Conservation (phyloP, 495 filamentous ascomycete species). For the Thozetella sp. region DNA sequence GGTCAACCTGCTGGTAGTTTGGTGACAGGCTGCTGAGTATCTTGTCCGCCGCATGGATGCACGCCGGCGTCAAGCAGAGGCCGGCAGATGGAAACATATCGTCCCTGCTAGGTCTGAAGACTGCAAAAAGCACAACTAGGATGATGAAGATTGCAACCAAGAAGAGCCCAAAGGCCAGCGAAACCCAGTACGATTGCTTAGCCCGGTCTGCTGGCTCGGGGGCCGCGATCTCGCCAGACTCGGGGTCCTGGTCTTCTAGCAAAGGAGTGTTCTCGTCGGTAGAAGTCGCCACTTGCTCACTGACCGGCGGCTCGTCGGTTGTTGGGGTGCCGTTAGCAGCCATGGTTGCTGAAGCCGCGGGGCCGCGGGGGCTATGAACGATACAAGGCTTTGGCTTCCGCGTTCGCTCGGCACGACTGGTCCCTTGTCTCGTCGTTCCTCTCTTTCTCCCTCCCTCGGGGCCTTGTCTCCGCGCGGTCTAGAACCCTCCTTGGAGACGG, state of each 20-base stretch:
- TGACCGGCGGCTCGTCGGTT: not conserved
- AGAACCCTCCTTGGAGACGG: not conserved
- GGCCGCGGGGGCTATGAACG: not conserved
- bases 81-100: not conserved
- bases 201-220: not conserved
- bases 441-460: not conserved
- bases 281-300: not conserved
- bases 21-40: slow-evolving; percentile 68
- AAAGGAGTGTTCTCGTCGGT: not conserved
- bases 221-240: not conserved
- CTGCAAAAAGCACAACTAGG: not conserved
- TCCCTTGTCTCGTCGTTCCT: too few relatives aligned
- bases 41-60: slow-evolving; percentile 68
- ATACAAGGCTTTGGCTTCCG: too few relatives aligned
- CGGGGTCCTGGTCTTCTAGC: not conserved
- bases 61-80: slow-evolving; percentile 61
- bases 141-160: not conserved
- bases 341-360: not conserved
- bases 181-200: slow-evolving; percentile 1
- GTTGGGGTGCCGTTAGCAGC: not conserved
- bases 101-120: not conserved
- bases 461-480: not conserved
- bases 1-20: slow-evolving; percentile 63
- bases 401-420: too few relatives aligned
- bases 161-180: not conserved